Conservation (phyloP, 345 rosid genomes). For the Aquilaria malaccensis region DNA sequence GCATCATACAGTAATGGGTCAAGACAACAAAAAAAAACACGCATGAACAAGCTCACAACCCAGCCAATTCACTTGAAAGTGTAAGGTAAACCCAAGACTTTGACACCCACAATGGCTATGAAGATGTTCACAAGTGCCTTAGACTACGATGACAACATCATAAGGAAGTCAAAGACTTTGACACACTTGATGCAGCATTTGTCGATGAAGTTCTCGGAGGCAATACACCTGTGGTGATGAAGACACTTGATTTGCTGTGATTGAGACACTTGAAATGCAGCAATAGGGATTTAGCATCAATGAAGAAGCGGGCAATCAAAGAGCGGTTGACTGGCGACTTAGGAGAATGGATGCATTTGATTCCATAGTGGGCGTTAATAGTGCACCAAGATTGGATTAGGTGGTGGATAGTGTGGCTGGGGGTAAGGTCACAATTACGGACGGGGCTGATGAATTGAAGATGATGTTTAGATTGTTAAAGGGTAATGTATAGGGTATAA, state of each 20-base stretch:
- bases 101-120: slow-evolving; percentile 86
- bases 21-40: slow-evolving; percentile 49
- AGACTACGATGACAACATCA: slow-evolving; percentile 44
- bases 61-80: slow-evolving; percentile 86
- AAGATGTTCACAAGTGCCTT: slow-evolving; percentile 89
- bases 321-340: slow-evolving; percentile 53
- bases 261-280: slow-evolving; percentile 40
- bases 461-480: too few species aligned
- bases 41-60: slow-evolving; percentile 60
- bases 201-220: slow-evolving; percentile 46
- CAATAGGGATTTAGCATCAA: slow-evolving; percentile 38
- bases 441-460: too few species aligned
- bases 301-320: slow-evolving; percentile 50
- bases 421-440: slow-evolving; percentile 43
- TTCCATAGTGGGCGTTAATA: slow-evolving; percentile 65
- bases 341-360: slow-evolving; percentile 86
- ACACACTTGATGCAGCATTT: slow-evolving; percentile 64
- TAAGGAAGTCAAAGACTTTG: slow-evolving; percentile 60
- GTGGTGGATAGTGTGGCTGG: slow-evolving; percentile 80
- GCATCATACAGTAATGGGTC: slow-evolving; percentile 74
- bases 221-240: slow-evolving; percentile 38
- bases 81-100: slow-evolving; percentile 86
- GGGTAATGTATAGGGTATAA: too few species aligned
- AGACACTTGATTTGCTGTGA: too few species aligned
- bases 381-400: slow-evolving; percentile 93